phyloP scores from a whole-genome alignment of 352 stramenopile species.

The Globisporangium irregulare region DNA sequence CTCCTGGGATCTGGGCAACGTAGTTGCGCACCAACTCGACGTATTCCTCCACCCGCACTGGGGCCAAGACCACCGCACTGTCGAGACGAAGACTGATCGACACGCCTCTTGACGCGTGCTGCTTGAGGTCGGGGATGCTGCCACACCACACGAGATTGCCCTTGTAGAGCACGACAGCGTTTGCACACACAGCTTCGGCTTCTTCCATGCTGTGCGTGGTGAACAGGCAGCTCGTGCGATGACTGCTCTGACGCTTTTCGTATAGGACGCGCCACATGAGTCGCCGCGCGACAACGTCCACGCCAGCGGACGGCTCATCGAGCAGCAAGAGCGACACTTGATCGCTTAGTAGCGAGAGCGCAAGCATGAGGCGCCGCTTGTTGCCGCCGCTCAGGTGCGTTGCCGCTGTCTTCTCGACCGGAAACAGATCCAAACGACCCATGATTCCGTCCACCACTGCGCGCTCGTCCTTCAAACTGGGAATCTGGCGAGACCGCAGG shows the following conservation, averaged over 20 bases:
- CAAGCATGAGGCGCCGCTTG: constrained; percentile 78
- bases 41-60: constrained; percentile 39
- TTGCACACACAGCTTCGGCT: constrained; percentile 77
- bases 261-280: constrained; percentile 80
- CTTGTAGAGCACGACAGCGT: constrained; percentile 75
- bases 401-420: constrained; percentile 51
- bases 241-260: constrained; percentile 45
- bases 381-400: constrained; percentile 78
- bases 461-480: constrained; percentile 25
- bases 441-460: constrained; percentile 44
- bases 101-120: constrained; percentile 59
- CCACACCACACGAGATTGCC: constrained; percentile 70
- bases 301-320: constrained; percentile 78
- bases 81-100: constrained; percentile 71
- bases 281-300: constrained; percentile 74
- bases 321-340: constrained; percentile 64
- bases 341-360: constrained; percentile 65
- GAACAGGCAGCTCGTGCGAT: constrained; percentile 67
- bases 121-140: constrained; percentile 79
- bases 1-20: constrained; percentile 21
- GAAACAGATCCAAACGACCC: constrained; percentile 54
- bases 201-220: constrained; percentile 88
- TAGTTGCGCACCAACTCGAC: constrained; percentile 35
- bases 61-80: constrained; percentile 35
- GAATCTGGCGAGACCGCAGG: constrained; percentile 35